A percentile compares a stretch with the other conserved stretches of the same genome.
phyloP scores from a whole-genome alignment of 495 filamentous ascomycete species.

The Parathielavia hyrcaniae region DNA sequence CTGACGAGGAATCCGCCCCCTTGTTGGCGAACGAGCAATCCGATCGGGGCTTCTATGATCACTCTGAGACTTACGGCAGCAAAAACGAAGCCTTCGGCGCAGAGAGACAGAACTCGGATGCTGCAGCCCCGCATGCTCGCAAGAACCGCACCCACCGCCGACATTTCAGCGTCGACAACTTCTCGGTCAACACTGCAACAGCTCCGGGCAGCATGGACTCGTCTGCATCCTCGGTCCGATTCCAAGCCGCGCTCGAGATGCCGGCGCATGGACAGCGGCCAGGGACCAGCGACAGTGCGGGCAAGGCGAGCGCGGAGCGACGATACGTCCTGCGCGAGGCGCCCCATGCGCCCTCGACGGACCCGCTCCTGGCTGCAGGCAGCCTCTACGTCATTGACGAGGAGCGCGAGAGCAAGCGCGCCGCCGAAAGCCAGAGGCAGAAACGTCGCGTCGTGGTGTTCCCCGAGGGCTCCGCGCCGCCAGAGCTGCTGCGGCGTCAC shows the following conservation, averaged over 20 bases:
- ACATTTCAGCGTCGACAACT: slow-evolving; percentile 32
- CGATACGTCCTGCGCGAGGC: slow-evolving; percentile 30
- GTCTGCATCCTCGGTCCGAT: slow-evolving; percentile 21
- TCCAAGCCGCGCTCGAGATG: slow-evolving; percentile 27
- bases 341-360: slow-evolving; percentile 28
- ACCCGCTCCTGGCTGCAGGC: slow-evolving; percentile 29
- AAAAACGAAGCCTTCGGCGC: not conserved
- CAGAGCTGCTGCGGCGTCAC: slow-evolving; percentile 22
- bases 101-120: not conserved
- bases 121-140: slow-evolving; percentile 6
- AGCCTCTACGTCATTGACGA: slow-evolving; percentile 30
- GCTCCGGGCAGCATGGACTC: slow-evolving; percentile 16
- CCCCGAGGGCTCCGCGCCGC: slow-evolving; percentile 25
- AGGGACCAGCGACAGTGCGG: not conserved
- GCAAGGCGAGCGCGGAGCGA: slow-evolving; percentile 15
- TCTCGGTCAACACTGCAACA: slow-evolving; percentile 24
- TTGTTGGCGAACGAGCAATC: slow-evolving; percentile 14
- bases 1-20: slow-evolving; percentile 28
- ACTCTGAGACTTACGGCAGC: not conserved
- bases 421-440: not conserved
- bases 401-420: slow-evolving; percentile 8
- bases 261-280: not conserved
- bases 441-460: slow-evolving; percentile 32
- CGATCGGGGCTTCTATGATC: not conserved
- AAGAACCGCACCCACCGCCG: slow-evolving; percentile 20